Evolutionary conservation across 1,284 basidiomycete species (phyloP), one percentile per base, ranked within the genome.

Genomic region (Leccinum pachyderme): DNA sequence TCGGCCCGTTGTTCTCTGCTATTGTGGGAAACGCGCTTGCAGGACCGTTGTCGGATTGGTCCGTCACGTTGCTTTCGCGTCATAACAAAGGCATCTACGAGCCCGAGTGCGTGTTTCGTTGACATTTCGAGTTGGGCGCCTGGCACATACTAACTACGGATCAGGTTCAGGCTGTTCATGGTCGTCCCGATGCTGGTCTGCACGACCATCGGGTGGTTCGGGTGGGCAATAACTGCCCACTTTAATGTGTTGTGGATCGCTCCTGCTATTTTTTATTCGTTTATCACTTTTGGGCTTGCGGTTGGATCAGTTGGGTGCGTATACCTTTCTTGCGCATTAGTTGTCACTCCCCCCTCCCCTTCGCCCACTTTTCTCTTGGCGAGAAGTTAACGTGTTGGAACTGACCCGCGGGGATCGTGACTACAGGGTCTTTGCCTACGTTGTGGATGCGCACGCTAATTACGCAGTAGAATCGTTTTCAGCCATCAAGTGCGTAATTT

Each of bases 41-140:
- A n/a, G 47, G 47, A 25, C 47, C 47, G 11, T 29, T 49, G 47
- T 49, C 47, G 9, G 47, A 49, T 7, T 49, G 47, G 47, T 49
- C 47, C 8, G 47, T 49, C 24, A 49, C 15, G 5, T 27, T 24
- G 25, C 47, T 49, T 18, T 49, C 47, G 32, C 47, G 47, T 49
- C 47, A 33, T 11, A 49, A 49, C 24, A 25, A 33, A 18, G 47
- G 47, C 22, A 49, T 49, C 47, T 49, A 49, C 9, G 47, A 49
- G 25, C 25, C 47, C 3, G 47, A 49, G 47, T 49, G 5, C 15
- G 47, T 12, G 32, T 27, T 13, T 12, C 24, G 37, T 22, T 13
- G 12, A 5, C 31, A 5, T 35, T 45, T 49, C 24, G 7, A 1
- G 22, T 24, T 9, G 7, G 12, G 13, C 25, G 13, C 25, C 9